Evolutionary conservation across 139 green algal species (phyloP).

Genomic region (Chlorella sp.): DNA sequence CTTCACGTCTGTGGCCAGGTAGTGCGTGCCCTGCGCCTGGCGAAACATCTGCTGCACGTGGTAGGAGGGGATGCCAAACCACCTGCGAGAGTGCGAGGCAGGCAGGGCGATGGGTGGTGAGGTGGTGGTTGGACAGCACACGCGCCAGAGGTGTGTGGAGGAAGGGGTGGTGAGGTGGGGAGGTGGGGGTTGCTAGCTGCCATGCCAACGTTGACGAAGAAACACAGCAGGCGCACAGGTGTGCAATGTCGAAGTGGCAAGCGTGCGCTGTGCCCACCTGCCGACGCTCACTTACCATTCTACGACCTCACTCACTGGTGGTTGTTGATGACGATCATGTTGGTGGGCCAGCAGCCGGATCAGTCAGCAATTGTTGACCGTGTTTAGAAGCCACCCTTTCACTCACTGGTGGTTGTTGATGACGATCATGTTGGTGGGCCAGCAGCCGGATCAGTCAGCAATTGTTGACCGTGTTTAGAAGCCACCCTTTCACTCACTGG

Average conservation of each 20-base stretch:
- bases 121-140: not conserved
- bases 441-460: too few species aligned
- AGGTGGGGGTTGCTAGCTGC: too few species aligned
- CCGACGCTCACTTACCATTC: too few species aligned
- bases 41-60: conserved; percentile 65
- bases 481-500: conserved; percentile 41
- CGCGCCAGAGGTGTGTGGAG: not conserved
- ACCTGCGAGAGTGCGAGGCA: conserved; percentile 14
- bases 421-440: conserved; percentile 59
- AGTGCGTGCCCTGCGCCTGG: conserved; percentile 38
- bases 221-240: too few species aligned
- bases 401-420: conserved; percentile 60
- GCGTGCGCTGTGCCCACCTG: too few species aligned
- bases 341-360: too few species aligned
- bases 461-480: too few species aligned
- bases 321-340: not conserved
- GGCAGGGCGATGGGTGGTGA: not conserved
- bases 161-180: not conserved
- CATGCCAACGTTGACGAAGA: too few species aligned
- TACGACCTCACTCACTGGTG: too few species aligned
- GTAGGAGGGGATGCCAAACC: conserved; percentile 60
- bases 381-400: conserved; percentile 38
- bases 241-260: too few species aligned
- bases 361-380: too few species aligned
- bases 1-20: conserved; percentile 8